Evolutionary conservation across 2,329 filamentous ascomycete species (phyloP).

Genomic region (Pyricularia pennisetigena): DNA sequence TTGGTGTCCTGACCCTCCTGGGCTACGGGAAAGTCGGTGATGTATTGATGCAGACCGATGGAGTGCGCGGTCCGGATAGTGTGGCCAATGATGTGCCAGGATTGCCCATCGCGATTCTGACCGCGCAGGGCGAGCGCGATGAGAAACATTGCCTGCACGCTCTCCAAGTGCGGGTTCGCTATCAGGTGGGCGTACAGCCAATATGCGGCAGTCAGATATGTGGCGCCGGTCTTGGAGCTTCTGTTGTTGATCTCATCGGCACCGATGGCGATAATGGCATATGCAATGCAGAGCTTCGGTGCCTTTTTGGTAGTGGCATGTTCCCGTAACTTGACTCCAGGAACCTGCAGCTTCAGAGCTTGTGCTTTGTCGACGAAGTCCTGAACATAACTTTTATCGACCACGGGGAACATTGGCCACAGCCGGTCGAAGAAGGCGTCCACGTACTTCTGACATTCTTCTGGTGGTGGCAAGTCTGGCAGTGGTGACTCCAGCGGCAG

Average conservation of each 20-base stretch:
- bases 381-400: conserved; percentile 9
- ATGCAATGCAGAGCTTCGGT: background rate
- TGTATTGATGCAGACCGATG: conserved; percentile 13
- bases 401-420: conserved; percentile 13
- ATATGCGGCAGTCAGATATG: conserved; percentile 11
- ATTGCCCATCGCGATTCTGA: conserved; percentile 14
- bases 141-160: conserved; percentile 13
- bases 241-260: background rate
- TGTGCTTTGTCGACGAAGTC: background rate
- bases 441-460: background rate
- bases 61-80: conserved; percentile 16
- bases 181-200: conserved; percentile 12
- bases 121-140: conserved; percentile 11
- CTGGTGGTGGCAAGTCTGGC: background rate
- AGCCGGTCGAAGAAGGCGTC: conserved; percentile 11
- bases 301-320: background rate
- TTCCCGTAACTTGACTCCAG: background rate
- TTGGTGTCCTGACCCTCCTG: background rate
- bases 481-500: background rate
- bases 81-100: conserved; percentile 16
- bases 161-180: conserved; percentile 11
- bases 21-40: background rate
- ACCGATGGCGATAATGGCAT: background rate
- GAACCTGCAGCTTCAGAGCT: background rate
- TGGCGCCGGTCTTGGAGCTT: background rate